Evolutionary conservation across 257 asterid genomes (phyloP), one percentile per base, ranked within the genome.

Genomic region (Schizonepeta tenuifolia): DNA sequence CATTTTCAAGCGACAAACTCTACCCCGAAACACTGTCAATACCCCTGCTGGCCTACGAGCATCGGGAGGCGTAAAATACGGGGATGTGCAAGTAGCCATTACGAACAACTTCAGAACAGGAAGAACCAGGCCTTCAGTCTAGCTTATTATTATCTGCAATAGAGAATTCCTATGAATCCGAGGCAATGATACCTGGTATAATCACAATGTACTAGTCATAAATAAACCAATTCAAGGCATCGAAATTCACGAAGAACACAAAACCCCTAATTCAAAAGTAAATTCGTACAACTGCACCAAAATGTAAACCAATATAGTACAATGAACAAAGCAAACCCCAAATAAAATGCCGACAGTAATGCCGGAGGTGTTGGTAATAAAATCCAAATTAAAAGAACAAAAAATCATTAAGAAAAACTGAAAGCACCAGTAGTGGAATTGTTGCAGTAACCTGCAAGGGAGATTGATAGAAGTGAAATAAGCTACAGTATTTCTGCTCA

Each of bases 1-100:
- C 80, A 74, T 65, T 81, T 85, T 93, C 77, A 83, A 59, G 35
- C 93, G 77, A 65, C 84, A 77, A 51, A 65, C 67, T 78, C 91
- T 84, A 60, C 83, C 85, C 63, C 86, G 89, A 73, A 71, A 76
- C 73, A 75, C 73, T 71, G 84, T 79, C 75, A 87, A 69, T 57
- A 79, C 83, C 47, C 93, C 86, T 59, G 65, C 51, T 0, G 87
- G 76, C 74, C 79, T 75, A 36, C 85, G 80, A 40, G 88, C 79
- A 68, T 90, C 90, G 21, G 83, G 85, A 71, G 93, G 82, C 55
- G 73, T 81, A 59, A 87, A 82, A 81, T 71, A 88, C 51, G 95
- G 84, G 35, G 93, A 77, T 41, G 78, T 77, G 73, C 95, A 80
- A 5, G 84, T 56, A 70, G 93, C 90, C 98, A 93, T 93, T 54